Percentiles rank a stretch among this genome's conserved stretches.
These are phyloP conservation scores for Tetrahymena malaccensis DNA, from an alignment of 73 alveolate genomes.

Conservation along the genomic window DNA sequence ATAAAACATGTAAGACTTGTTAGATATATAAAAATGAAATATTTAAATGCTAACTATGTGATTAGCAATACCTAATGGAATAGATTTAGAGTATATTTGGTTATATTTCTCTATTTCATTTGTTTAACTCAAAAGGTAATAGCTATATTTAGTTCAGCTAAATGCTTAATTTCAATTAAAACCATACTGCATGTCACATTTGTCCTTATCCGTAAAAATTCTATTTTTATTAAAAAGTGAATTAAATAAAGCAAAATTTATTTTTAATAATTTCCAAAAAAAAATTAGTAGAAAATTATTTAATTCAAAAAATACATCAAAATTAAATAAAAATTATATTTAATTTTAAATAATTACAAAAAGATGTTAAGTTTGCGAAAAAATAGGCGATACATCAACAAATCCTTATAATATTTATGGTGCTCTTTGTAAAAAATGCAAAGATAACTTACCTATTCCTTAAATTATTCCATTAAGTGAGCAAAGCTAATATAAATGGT, in stretches of 20 bases:
- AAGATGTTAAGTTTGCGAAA: not conserved
- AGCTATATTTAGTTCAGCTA: not conserved
- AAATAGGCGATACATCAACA: not conserved
- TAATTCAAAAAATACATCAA: too few relatives aligned
- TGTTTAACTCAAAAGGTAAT: not conserved
- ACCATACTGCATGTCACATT: not conserved
- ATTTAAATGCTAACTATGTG: not conserved
- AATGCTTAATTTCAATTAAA: not conserved
- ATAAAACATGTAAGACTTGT: not conserved
- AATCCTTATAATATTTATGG: not conserved
- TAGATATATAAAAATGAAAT: not conserved
- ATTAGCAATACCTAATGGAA: not conserved
- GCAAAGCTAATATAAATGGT: not conserved
- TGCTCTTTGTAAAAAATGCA: not conserved
- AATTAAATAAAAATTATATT: too few relatives aligned
- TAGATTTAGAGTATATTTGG: not conserved
- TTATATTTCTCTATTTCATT: not conserved
- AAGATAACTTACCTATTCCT: not conserved
- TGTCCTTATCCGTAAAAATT: not conserved
- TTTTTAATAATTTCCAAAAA: too few relatives aligned
- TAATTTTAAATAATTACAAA: not conserved
- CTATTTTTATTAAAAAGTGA: too few relatives aligned
- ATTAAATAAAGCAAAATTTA: too few relatives aligned
- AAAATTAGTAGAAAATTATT: too few relatives aligned
- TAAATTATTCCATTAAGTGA: not conserved